Evolutionary conservation across 495 filamentous ascomycete species (phyloP).

Genomic region (Aspergillus conjunctus): DNA sequence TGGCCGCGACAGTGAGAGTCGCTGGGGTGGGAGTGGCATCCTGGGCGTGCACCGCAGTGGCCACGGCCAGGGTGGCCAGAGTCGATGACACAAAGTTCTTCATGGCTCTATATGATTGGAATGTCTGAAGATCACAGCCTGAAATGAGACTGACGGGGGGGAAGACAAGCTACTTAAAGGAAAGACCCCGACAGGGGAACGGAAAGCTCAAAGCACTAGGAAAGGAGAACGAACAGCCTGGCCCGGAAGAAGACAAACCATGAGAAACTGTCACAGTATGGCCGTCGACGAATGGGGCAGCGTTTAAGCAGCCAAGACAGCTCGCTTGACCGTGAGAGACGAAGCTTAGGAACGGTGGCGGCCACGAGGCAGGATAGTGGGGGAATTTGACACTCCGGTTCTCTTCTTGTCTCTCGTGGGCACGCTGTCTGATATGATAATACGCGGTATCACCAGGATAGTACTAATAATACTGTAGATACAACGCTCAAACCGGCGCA

Average conservation of each 20-base stretch:
- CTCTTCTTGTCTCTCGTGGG: too few species aligned
- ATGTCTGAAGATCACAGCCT: background rate
- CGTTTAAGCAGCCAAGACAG: too few species aligned
- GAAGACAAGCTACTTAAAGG: background rate
- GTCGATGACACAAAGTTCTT: conserved; percentile 7
- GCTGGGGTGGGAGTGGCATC: conserved; percentile 4
- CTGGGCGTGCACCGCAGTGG: background rate
- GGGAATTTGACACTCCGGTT: background rate
- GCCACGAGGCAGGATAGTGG: background rate
- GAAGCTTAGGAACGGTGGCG: background rate
- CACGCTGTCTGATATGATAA: too few species aligned
- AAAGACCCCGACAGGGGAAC: background rate
- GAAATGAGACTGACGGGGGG: background rate
- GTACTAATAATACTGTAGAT: too few species aligned
- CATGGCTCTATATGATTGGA: conserved; percentile 3
- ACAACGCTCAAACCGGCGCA: too few species aligned
- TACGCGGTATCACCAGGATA: too few species aligned
- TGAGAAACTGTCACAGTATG: too few species aligned
- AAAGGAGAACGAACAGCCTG: background rate
- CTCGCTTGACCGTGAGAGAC: too few species aligned
- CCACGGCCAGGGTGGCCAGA: conserved; percentile 13
- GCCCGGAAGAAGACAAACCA: background rate
- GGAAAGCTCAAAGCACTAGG: background rate
- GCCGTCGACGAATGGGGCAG: too few species aligned
- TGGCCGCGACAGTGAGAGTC: conserved; percentile 11